phyloP scores from a whole-genome alignment of 495 filamentous ascomycete species.

The Sordaria brevicollis region DNA sequence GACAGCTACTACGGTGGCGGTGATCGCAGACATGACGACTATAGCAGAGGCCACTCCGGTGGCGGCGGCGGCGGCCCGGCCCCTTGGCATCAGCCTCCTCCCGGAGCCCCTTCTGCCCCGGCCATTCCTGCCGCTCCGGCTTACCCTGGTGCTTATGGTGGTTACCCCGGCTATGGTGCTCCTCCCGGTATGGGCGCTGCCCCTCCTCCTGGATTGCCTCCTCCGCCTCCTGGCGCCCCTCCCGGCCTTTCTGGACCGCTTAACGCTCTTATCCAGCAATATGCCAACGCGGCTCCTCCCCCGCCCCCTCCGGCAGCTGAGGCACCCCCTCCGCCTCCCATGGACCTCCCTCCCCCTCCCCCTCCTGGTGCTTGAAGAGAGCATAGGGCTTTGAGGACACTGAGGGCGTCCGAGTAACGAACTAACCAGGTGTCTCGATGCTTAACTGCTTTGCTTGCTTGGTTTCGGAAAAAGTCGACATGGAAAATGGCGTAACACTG shows the following conservation, averaged over 20 bases:
- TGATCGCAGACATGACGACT: conserved; percentile 27
- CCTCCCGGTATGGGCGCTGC: conserved; percentile 46
- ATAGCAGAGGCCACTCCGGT: conserved; percentile 10
- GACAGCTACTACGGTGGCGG: conserved; percentile 13
- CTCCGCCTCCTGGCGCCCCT: conserved; percentile 52
- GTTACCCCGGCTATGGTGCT: conserved; percentile 49
- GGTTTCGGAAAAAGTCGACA: not conserved
- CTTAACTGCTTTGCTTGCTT: not conserved
- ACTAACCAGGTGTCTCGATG: not conserved
- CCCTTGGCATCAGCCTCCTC: conserved; percentile 59
- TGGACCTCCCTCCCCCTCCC: conserved; percentile 66
- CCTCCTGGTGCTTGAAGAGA: conserved; percentile 45
- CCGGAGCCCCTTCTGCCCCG: conserved; percentile 42
- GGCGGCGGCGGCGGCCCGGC: conserved; percentile 35
- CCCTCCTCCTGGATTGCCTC: conserved; percentile 45
- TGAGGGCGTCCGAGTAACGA: not conserved
- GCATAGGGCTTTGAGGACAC: too few species aligned
- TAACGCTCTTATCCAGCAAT: conserved; percentile 60
- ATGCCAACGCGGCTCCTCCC: conserved; percentile 47
- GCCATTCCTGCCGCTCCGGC: conserved; percentile 37
- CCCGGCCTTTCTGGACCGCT: conserved; percentile 48
- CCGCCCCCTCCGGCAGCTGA: conserved; percentile 45
- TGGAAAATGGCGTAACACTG: not conserved
- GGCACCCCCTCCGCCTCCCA: conserved; percentile 64
- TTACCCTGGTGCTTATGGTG: conserved; percentile 46